Evolutionary conservation across 2,329 filamentous ascomycete genomes (phyloP), one percentile per base, ranked within the genome.

Genomic region (Cytospora piceae): DNA sequence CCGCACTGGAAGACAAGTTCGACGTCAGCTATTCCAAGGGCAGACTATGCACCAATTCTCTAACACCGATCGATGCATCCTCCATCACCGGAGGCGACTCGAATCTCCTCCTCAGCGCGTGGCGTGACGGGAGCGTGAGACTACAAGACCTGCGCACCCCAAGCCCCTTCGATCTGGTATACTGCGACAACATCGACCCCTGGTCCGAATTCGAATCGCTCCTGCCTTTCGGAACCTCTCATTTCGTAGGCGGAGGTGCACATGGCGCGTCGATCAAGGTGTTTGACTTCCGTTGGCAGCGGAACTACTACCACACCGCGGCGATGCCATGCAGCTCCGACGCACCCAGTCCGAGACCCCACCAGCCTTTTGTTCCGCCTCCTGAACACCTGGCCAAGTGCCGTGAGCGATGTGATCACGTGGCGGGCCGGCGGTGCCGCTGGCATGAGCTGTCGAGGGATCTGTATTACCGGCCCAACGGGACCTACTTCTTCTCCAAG

Each of bases 201-300:
- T 77, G 77, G 65, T 77, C 81, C 34, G 73, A 78, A 17, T 77
- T 79, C 32, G 82, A 82, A 65, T 77, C 82, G 0, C 75, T 87
- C 1, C 74, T 85, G 3, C 77, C 82, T 1, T 82, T 82, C 62
- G 83, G 83, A 42, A 76, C 77, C 1, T 80, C 85, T 58, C 77
- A 82, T 15, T 87, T 87, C 65, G 71, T 86, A 4, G 79, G 79
- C 0, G 84, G 83, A 3, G 82, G 79, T 69, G 80, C 79, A 42
- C 74, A 75, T 20, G 75, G 76, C 4, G 74, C 79, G 0, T 75
- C 77, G 12, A 67, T 87, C 63, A 81, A 83, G 61, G 72, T 85
- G 37, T 86, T 86, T 66, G 84, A 87, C 75, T 83, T 84, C 63
- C 82, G 84, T 14, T 82, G 80, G 74, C 73, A 79, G 0, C 81